Evolutionary conservation across 2,329 filamentous ascomycete species (phyloP), one percentile per base, ranked within the genome.

Genomic region (Eutypa lata): DNA sequence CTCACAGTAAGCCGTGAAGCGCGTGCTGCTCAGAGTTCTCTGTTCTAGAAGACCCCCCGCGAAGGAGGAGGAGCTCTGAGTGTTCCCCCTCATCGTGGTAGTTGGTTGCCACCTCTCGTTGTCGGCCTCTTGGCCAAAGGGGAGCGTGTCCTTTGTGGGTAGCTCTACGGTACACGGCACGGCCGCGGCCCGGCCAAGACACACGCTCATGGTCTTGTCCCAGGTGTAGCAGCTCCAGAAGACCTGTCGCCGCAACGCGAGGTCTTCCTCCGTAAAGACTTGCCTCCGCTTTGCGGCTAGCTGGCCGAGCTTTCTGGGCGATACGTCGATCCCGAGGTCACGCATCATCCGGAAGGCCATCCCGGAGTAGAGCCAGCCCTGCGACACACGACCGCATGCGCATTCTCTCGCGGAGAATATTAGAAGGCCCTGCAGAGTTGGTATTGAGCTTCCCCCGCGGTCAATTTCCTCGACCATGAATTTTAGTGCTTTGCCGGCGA

Each of bases 331-430:
- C 13, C 56, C 56, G 14, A 58, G 51, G 37, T 58, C 56, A 21
- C 56, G 48, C 45, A 55, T 55, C 56, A 58, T 58, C 21, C 56
- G 52, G 31, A 58, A 58, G n/a, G 53, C 56, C 49, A 56, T 58
- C 3, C 56, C 56, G 19, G 53, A 56, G 24, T 58, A 58, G 13
- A 58, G 24, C 56, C 56, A 58, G 21, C 53, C 56, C 22, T 58
- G 56, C 10, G 53, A 54, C 1, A 55, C 54, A 13, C 51, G 49
- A 2, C 56, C 56, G 21, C 54, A 56, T 6, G 56, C 54, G 8
- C 51, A 58, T 24, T 58, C 56, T 10, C 54, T 50, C 28, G 52
- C 54, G 3, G 52, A 54, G 28, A 57, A 52, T 11, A 54, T 47
- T 16, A 57, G 52, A 13, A 58, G 40, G 18, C 51, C 56, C 26